Percentiles rank a stretch among this genome's conserved stretches.
Evolutionary conservation across 768 basidiomycete genomes (phyloP).

Genomic region (Mycena polygramma): DNA sequence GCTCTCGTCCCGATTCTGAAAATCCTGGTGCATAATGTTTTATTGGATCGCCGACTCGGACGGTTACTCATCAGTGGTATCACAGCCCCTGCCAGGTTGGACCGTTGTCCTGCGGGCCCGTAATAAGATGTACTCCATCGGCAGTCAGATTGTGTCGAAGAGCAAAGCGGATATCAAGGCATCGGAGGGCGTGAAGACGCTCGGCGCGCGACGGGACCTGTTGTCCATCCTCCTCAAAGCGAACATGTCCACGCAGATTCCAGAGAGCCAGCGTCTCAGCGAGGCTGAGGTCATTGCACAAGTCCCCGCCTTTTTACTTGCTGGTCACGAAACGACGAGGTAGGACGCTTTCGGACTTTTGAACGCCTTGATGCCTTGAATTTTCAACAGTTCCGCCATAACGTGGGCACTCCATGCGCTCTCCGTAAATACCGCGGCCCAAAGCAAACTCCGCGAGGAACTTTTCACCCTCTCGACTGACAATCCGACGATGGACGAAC

Average conservation of each 20-base stretch:
- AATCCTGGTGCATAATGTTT: background rate
- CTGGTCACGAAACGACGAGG: conserved; percentile 40
- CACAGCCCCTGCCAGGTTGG: background rate
- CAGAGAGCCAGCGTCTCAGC: conserved; percentile 55
- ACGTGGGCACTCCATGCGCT: conserved; percentile 61
- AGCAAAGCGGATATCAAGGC: background rate
- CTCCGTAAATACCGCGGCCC: conserved; percentile 51
- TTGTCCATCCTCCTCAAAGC: conserved; percentile 62
- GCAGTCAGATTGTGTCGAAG: background rate
- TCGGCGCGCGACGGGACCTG: conserved; percentile 56
- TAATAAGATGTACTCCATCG: background rate
- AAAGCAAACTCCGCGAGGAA: conserved; percentile 60
- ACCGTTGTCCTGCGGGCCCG: background rate
- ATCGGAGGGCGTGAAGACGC: conserved; percentile 17
- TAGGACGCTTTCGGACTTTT: background rate
- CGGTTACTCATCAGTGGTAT: background rate
- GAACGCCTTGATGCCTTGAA: background rate
- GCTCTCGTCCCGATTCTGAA: background rate
- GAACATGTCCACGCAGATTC: conserved; percentile 62
- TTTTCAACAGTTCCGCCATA: conserved; percentile 3
- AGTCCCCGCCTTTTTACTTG: conserved; percentile 57
- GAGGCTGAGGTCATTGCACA: conserved; percentile 62
- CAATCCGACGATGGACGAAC: conserved; percentile 52
- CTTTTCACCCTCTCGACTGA: conserved; percentile 42
- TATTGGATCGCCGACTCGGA: background rate